Percentiles rank a stretch among this genome's conserved stretches.
Evolutionary conservation across 345 rosid genomes (phyloP).

Genomic region (thale cress (Arabidopsis thaliana)): DNA sequence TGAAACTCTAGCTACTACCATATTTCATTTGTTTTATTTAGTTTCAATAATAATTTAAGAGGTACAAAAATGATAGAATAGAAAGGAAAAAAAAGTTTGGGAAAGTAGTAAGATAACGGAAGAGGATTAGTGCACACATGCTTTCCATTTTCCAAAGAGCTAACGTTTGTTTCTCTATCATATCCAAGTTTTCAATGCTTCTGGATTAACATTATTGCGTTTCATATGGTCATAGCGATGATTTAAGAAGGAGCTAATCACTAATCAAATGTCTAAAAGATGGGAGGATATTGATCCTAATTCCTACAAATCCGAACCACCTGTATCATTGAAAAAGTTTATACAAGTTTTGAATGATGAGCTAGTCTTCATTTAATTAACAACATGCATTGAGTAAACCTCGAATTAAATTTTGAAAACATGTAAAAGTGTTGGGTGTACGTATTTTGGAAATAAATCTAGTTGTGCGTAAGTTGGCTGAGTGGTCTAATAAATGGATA

Average conservation of each 20-base stretch:
- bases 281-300: neutral
- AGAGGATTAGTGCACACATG: slow-evolving; percentile 33
- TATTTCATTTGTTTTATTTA: slow-evolving; percentile 1
- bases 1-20: slow-evolving; percentile 24
- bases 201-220: slow-evolving; percentile 16
- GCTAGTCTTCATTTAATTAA: neutral
- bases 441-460: slow-evolving; percentile 15
- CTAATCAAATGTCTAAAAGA: neutral
- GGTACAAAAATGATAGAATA: slow-evolving; percentile 8
- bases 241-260: neutral
- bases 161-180: slow-evolving; percentile 32
- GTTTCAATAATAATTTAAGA: neutral
- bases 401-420: slow-evolving; percentile 4
- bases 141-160: slow-evolving; percentile 32
- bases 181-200: neutral
- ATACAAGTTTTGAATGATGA: neutral
- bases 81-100: neutral
- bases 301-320: slow-evolving; percentile 9
- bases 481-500: slow-evolving; percentile 19
- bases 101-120: slow-evolving; percentile 10
- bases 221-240: slow-evolving; percentile 5
- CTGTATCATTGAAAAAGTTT: neutral
- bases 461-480: neutral
- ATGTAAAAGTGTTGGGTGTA: neutral
- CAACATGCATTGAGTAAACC: slow-evolving; percentile 3